Evolutionary conservation across 768 basidiomycete genomes (phyloP).

Genomic region (Boletus patriciae): DNA sequence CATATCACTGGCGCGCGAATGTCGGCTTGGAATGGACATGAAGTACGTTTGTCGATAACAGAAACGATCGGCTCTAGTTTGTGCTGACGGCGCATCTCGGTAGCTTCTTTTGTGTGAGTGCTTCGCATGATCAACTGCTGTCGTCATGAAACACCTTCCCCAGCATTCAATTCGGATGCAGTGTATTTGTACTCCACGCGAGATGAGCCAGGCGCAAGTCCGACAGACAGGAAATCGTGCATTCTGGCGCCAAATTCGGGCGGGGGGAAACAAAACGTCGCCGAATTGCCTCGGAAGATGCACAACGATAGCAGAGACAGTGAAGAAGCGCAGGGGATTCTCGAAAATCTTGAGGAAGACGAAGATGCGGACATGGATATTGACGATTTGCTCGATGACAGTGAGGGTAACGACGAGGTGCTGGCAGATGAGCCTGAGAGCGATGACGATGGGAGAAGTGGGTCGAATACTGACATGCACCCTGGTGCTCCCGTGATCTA

Average conservation of each 20-base stretch:
- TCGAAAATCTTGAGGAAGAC: constrained; percentile 14
- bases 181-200: constrained; percentile 73
- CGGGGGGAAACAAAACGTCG: neutral
- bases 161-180: constrained; percentile 73
- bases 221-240: constrained; percentile 21
- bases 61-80: neutral
- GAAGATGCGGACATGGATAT: constrained; percentile 31
- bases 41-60: constrained; percentile 44
- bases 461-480: constrained; percentile 22
- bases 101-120: constrained; percentile 67
- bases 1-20: constrained; percentile 79
- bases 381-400: constrained; percentile 31
- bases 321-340: constrained; percentile 3
- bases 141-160: constrained; percentile 8
- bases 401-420: constrained; percentile 27
- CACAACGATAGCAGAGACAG: neutral
- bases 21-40: constrained; percentile 69
- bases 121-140: neutral
- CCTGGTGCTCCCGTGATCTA: constrained; percentile 51
- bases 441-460: constrained; percentile 33
- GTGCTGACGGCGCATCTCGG: constrained; percentile 13
- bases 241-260: constrained; percentile 33
- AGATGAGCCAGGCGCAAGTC: constrained; percentile 49
- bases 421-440: constrained; percentile 31
- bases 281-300: neutral